phyloP scores from a whole-genome alignment of 306 rosid species.

The Dalbergia oliveri region DNA sequence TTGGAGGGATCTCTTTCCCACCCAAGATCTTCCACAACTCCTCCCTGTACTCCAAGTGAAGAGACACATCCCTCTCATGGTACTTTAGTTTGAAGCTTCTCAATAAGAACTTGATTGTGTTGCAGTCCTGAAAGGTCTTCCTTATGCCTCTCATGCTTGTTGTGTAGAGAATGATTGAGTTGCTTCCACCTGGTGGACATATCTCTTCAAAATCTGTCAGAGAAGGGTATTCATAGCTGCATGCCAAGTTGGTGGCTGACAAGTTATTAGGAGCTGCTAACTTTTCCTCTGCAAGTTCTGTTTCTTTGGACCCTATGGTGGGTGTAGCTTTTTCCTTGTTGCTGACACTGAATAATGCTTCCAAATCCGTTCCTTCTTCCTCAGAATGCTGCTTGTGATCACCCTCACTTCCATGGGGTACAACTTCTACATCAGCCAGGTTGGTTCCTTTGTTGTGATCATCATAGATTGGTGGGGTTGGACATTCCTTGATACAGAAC shows the following conservation, averaged over 20 bases:
- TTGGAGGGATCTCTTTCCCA: constrained; percentile 81
- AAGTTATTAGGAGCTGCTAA: no score
- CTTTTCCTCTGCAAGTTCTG: constrained; percentile 7
- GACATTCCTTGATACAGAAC: constrained; percentile 48
- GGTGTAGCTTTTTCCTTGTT: background rate
- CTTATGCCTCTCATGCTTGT: constrained; percentile 89
- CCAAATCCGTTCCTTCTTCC: constrained; percentile 48
- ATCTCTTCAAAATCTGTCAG: constrained; percentile 69
- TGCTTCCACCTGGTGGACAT: constrained; percentile 81
- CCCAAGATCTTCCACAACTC: constrained; percentile 80
- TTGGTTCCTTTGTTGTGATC: constrained; percentile 55
- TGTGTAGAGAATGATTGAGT: constrained; percentile 75
- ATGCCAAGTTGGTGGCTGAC: background rate
- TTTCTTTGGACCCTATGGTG: constrained; percentile 24
- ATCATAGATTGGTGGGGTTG: constrained; percentile 47
- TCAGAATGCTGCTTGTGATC: constrained; percentile 47
- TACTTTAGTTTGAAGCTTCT: constrained; percentile 71
- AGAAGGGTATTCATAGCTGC: constrained; percentile 52
- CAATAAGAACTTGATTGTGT: constrained; percentile 70
- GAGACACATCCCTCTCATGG: constrained; percentile 85
- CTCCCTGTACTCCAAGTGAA: constrained; percentile 83
- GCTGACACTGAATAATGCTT: background rate
- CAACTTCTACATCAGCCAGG: constrained; percentile 45
- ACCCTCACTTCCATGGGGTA: constrained; percentile 42
- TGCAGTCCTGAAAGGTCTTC: constrained; percentile 86